Evolutionary conservation across 257 asterid genomes (phyloP).

Genomic region (Echites panduratus): DNA sequence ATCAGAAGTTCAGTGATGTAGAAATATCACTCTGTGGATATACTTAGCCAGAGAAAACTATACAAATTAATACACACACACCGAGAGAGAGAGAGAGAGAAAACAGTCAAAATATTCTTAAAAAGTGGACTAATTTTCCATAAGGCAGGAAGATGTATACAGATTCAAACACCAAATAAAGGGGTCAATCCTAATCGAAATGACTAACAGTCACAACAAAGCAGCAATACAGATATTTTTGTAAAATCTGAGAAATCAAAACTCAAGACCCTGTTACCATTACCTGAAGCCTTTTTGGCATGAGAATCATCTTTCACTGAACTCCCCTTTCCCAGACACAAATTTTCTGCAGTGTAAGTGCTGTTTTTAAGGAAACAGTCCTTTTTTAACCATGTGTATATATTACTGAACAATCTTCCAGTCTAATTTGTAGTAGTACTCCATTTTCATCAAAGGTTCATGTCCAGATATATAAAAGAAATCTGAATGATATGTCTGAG

Average conservation of each 20-base stretch:
- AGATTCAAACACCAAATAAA: not conserved
- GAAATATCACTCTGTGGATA: not conserved
- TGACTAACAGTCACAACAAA: not conserved
- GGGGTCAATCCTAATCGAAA: not conserved
- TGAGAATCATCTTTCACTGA: slow-evolving; percentile 1
- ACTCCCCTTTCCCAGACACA: slow-evolving; percentile 15
- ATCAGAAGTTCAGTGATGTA: not conserved
- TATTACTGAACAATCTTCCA: slow-evolving; percentile 63
- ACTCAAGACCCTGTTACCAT: not conserved
- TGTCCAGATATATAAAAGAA: slow-evolving; percentile 84
- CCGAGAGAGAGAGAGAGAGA: not conserved
- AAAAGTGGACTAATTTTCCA: no score
- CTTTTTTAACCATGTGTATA: slow-evolving; percentile 40
- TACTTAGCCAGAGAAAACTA: not conserved
- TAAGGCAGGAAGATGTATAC: not conserved
- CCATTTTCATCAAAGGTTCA: slow-evolving; percentile 81
- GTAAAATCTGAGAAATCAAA: not conserved
- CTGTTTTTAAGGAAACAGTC: slow-evolving; percentile 22
- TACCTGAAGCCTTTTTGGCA: slow-evolving; percentile 11
- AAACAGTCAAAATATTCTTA: no score
- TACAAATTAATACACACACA: not conserved
- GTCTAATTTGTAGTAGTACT: slow-evolving; percentile 74
- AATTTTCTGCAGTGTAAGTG: slow-evolving; percentile 23
- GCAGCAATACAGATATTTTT: not conserved
- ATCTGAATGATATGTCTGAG: slow-evolving; percentile 38